phyloP scores from a whole-genome alignment of 306 rosid genomes.

The Aeschynomene evenia region DNA sequence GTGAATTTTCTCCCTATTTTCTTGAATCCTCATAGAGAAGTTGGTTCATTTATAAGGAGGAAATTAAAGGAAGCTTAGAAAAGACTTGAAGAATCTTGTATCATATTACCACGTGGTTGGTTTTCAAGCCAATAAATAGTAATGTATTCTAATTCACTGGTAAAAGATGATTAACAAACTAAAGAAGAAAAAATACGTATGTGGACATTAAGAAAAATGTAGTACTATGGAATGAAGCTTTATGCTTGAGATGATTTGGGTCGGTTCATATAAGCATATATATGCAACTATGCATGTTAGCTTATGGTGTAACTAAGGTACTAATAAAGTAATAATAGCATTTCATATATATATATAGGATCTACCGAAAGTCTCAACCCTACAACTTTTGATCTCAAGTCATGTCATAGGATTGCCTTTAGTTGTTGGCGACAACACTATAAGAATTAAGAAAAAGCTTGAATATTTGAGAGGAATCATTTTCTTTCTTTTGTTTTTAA shows the following conservation, averaged over 20 bases:
- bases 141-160: constrained; percentile 1
- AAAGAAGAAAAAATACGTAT: neutral
- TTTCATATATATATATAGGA: neutral
- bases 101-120: neutral
- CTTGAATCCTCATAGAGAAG: no score
- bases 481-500: no score
- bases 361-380: constrained; percentile 13
- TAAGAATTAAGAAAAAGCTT: neutral
- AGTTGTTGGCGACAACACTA: neutral
- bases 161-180: constrained; percentile 23
- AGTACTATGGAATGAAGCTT: neutral
- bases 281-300: neutral
- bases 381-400: neutral
- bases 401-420: neutral
- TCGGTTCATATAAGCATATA: neutral
- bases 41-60: no score
- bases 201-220: neutral
- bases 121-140: neutral
- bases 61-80: no score
- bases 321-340: no score
- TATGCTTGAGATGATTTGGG: neutral
- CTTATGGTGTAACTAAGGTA: no score
- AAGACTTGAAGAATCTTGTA: neutral
- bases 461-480: neutral
- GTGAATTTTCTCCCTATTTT: no score